Base-by-base conservation (phyloP, 2,329 filamentous ascomycete genomes). In the Stylonectria norvegica region DNA sequence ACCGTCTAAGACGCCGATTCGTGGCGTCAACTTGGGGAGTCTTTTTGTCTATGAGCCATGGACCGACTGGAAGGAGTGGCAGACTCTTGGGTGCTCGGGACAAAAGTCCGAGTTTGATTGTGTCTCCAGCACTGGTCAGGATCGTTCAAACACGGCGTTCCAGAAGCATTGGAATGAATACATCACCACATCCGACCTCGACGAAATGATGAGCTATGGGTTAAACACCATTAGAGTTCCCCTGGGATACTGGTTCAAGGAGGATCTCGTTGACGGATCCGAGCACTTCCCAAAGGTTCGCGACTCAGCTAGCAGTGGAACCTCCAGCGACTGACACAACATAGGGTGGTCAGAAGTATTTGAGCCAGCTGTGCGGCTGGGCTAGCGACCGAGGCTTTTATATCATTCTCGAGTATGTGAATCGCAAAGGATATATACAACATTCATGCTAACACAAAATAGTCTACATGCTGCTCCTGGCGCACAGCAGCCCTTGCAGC, bases 211-310 rank as follows among this genome's bases (percentile, higher is more conserved):
- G n/a, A 62, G 56, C 29, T 70, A 67, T 29, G 72, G 73, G 0
- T 58, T 79, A 28, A 78, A 79, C 53, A 73, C 74, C 0, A 63
- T 79, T 33, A 67, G 75, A 5, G 69, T 79, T 16, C 74, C 75
- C 0, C 59, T 79, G 4, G 76, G 75, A 7, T 79, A 75, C 57
- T 79, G 75, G 75, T 61, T 78, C 25, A 62, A 71, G 28, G 73
- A 77, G 50, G 65, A 66, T 25, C 55, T 75, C 3, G 70, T 79
- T 9, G 64, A 73, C 39, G 38, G 63, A 30, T 71, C 65, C 20
- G 75, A 78, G 57, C 63, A 74, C 43, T 79, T 78, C 40, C 72
- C 75, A 4, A 57, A 49, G 47, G 55, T 25, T 12, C 7, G 22
- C 22, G 22, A 25, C 7, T 12, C 22, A 25, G 22, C 22, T 7